Evolutionary conservation across 2,329 filamentous ascomycete genomes (phyloP).

Genomic region (Neurospora sp.): DNA sequence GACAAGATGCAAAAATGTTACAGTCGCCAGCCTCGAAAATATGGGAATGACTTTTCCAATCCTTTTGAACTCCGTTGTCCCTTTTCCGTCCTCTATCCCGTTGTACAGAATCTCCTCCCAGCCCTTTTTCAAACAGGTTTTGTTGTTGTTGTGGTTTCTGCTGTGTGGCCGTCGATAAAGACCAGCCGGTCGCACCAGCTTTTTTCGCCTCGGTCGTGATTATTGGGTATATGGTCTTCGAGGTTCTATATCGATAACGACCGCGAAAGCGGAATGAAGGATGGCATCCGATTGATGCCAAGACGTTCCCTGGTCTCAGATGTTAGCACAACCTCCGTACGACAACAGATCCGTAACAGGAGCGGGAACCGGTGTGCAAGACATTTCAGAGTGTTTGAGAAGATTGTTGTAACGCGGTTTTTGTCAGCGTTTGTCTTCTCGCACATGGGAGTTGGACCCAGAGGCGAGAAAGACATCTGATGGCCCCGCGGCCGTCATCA

Average conservation of each 20-base stretch:
- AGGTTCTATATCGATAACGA: neutral
- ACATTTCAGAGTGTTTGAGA: constrained; percentile 24
- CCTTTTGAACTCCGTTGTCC: neutral
- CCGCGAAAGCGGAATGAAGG: neutral
- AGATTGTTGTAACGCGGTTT: constrained; percentile 34
- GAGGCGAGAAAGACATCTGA: constrained; percentile 19
- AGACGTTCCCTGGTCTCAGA: constrained; percentile 2
- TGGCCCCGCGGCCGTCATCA: constrained; percentile 32
- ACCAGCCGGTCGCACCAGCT: neutral
- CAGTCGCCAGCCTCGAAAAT: neutral
- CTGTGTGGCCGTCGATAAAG: neutral
- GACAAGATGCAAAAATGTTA: neutral
- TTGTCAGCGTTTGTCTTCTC: constrained; percentile 35
- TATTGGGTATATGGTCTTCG: neutral
- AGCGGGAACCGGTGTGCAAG: neutral
- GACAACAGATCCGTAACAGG: neutral
- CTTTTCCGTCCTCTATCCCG: neutral
- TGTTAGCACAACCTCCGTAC: neutral
- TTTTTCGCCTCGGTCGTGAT: neutral
- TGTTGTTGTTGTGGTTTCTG: neutral
- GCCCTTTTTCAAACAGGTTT: neutral
- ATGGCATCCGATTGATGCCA: neutral
- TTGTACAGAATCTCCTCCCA: neutral
- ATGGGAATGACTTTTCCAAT: neutral
- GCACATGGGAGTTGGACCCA: constrained; percentile 20